A percentile compares a stretch with the other conserved stretches of the same genome.
Conservation (phyloP, 2,329 filamentous ascomycete genomes). For the Clarireedia monteithiana region DNA sequence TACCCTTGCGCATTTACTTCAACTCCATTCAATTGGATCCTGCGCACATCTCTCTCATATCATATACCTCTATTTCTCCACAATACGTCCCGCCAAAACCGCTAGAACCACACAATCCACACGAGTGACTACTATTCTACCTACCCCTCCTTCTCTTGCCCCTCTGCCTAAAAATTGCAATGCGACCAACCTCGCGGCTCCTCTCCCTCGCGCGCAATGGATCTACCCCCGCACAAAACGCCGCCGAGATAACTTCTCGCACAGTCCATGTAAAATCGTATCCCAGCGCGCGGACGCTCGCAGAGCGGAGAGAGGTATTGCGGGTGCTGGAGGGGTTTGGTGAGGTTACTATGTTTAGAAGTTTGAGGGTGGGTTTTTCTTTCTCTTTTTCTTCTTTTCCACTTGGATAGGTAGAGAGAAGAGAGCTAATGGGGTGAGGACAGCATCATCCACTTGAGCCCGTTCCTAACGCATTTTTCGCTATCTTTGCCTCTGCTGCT, state of each 20-base stretch:
- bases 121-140: too few relatives aligned
- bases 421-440: not conserved
- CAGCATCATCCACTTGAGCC: slow-evolving; percentile 18
- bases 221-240: too few relatives aligned
- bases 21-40: too few relatives aligned
- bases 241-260: slow-evolving; percentile 10
- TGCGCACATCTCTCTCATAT: too few relatives aligned
- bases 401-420: not conserved
- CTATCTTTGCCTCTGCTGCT: slow-evolving; percentile 19
- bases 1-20: too few relatives aligned
- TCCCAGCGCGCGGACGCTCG: slow-evolving; percentile 24
- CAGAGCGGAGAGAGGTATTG: slow-evolving; percentile 29
- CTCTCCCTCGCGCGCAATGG: not conserved
- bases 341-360: slow-evolving; percentile 27
- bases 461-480: slow-evolving; percentile 24
- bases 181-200: not conserved
- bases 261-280: slow-evolving; percentile 27
- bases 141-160: too few relatives aligned
- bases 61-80: too few relatives aligned
- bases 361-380: slow-evolving; percentile 23
- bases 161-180: not conserved
- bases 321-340: slow-evolving; percentile 28
- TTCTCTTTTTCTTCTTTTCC: not conserved
- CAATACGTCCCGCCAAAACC: too few relatives aligned
- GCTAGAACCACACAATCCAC: too few relatives aligned